These are phyloP conservation scores for Suhomyces kunorum DNA, from an alignment of 1,139 yeast species.

Conservation along the genomic window DNA sequence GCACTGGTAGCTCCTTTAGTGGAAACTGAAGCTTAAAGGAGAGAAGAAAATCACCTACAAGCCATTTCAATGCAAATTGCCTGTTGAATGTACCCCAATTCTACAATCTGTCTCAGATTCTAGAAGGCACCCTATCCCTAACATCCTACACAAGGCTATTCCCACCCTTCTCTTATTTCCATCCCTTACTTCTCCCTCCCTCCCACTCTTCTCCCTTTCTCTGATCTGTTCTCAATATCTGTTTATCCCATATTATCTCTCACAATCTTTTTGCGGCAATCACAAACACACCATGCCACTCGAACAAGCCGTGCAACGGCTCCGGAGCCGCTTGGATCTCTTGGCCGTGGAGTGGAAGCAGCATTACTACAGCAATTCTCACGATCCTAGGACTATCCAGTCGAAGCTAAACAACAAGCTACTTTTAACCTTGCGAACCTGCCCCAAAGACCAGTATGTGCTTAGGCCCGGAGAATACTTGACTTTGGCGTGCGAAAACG, in stretches of 20 bases:
- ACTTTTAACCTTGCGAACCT: constrained; percentile 23
- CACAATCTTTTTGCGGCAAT: constrained; percentile 4
- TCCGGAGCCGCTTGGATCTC: constrained; percentile 14
- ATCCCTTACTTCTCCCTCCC: too few relatives aligned
- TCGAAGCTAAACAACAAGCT: constrained; percentile 20
- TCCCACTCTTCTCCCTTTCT: neutral
- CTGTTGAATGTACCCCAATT: too few relatives aligned
- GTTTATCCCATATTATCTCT: neutral
- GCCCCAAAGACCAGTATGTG: constrained; percentile 22
- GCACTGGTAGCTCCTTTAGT: too few relatives aligned
- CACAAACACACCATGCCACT: constrained; percentile 7
- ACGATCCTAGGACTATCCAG: constrained; percentile 27
- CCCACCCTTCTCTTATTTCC: too few relatives aligned
- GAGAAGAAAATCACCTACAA: too few relatives aligned
- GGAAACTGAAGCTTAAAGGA: too few relatives aligned
- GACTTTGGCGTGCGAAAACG: constrained; percentile 8
- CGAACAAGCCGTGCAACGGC: constrained; percentile 10
- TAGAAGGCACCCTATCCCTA: too few relatives aligned
- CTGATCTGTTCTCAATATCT: neutral
- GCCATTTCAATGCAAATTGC: too few relatives aligned
- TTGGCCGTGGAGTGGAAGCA: constrained; percentile 20
- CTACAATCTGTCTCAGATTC: too few relatives aligned
- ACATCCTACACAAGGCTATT: too few relatives aligned
- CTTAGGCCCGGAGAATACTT: constrained; percentile 23
- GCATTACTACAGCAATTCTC: constrained; percentile 23